Evolutionary conservation across 169 alveolate genomes (phyloP).

Genomic region (Plasmodium gallinaceum): DNA sequence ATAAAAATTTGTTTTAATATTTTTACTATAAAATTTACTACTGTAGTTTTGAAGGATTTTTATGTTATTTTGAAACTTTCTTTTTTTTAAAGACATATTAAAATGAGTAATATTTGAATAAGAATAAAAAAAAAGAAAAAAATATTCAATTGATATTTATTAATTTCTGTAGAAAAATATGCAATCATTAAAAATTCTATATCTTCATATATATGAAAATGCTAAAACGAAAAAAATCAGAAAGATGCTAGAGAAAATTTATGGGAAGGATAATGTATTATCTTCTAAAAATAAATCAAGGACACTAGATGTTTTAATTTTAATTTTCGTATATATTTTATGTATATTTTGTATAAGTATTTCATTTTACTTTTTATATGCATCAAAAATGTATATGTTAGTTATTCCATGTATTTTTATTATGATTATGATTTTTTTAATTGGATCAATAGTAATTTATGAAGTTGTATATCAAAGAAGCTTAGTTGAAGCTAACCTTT

Average conservation of each 20-base stretch:
- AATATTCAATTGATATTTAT: too few species aligned
- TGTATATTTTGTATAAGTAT: conserved; percentile 24
- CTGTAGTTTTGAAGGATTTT: neutral
- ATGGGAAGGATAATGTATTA: conserved; percentile 45
- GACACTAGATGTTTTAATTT: conserved; percentile 23
- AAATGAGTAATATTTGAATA: neutral
- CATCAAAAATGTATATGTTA: conserved; percentile 10
- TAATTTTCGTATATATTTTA: conserved; percentile 18
- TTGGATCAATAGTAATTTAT: conserved; percentile 31
- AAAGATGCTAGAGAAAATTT: conserved; percentile 14
- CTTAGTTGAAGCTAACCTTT: conserved; percentile 28
- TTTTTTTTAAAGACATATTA: neutral
- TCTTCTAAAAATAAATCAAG: conserved; percentile 38
- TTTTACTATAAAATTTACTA: neutral
- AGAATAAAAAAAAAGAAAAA: neutral
- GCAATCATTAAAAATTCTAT: conserved; percentile 54
- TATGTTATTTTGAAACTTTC: neutral
- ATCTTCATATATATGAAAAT: conserved; percentile 67
- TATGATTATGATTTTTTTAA: conserved; percentile 25
- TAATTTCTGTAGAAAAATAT: neutral
- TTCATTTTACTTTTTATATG: conserved; percentile 8
- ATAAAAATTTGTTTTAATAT: neutral
- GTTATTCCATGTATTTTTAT: conserved; percentile 17
- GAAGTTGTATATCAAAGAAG: conserved; percentile 27
- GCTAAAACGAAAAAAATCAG: conserved; percentile 25